These are phyloP conservation scores for Mycena alexandri DNA, from an alignment of 768 basidiomycete species.

Conservation along the genomic window DNA sequence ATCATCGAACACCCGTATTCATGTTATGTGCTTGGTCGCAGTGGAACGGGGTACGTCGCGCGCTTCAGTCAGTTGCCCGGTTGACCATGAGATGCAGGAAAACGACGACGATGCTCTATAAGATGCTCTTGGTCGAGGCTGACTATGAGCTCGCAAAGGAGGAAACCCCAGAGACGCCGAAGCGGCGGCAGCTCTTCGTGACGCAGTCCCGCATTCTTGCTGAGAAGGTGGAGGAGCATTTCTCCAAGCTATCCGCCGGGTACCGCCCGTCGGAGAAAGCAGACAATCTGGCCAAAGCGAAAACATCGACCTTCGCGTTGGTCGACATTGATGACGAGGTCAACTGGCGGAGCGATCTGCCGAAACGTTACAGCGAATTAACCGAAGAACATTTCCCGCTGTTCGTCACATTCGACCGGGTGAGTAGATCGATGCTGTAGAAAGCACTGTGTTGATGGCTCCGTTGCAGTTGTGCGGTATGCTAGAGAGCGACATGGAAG, in stretches of 20 bases:
- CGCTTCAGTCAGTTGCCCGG: background rate
- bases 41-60: slow-evolving; percentile 74
- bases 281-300: slow-evolving; percentile 22
- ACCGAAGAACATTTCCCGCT: slow-evolving; percentile 75
- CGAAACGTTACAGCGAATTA: slow-evolving; percentile 66
- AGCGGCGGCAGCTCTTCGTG: slow-evolving; percentile 78
- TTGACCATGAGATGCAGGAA: slow-evolving; percentile 8
- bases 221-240: slow-evolving; percentile 79
- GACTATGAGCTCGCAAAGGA: slow-evolving; percentile 56
- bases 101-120: slow-evolving; percentile 77
- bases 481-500: slow-evolving; percentile 32
- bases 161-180: slow-evolving; percentile 36
- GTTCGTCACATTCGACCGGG: slow-evolving; percentile 76
- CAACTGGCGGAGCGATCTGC: slow-evolving; percentile 58
- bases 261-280: slow-evolving; percentile 12
- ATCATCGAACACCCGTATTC: slow-evolving; percentile 72
- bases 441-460: background rate
- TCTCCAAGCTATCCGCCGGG: slow-evolving; percentile 58
- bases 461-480: slow-evolving; percentile 10
- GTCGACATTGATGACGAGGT: slow-evolving; percentile 59
- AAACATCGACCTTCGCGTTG: slow-evolving; percentile 41
- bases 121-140: slow-evolving; percentile 78
- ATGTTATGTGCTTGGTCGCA: slow-evolving; percentile 77
- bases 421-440: slow-evolving; percentile 42
- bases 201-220: slow-evolving; percentile 78